Percentiles rank a stretch among this genome's conserved stretches.
Evolutionary conservation across 208 protist species (phyloP).

Genomic region (Wallacemonas collosoma): DNA sequence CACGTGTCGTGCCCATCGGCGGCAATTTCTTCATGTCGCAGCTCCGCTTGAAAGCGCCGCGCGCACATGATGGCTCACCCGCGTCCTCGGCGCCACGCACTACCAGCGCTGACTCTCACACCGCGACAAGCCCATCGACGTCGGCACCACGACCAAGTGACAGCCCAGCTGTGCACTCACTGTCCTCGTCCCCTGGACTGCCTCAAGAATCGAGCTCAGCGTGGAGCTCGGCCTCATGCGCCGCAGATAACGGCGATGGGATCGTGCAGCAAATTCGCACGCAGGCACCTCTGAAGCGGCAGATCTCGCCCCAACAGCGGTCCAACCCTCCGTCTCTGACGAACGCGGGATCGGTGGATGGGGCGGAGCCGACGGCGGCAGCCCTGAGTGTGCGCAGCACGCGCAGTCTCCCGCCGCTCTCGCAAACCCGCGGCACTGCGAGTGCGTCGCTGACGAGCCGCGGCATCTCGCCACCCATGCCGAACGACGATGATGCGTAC

Average conservation of each 20-base stretch:
- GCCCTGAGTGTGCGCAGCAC: neutral
- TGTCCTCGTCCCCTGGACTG: conserved; percentile 1
- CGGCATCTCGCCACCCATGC: conserved; percentile 5
- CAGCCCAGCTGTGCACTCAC: neutral
- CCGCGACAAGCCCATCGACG: neutral
- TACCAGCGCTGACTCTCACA: too few relatives aligned
- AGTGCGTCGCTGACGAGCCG: conserved; percentile 5
- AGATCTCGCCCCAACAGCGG: neutral
- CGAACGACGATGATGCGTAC: conserved; percentile 14
- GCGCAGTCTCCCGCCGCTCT: neutral
- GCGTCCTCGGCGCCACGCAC: neutral
- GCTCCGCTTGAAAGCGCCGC: neutral
- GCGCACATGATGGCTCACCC: neutral
- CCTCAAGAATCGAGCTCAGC: conserved; percentile 10
- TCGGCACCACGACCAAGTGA: neutral
- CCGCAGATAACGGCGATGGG: too few relatives aligned
- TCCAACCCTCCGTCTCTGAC: neutral
- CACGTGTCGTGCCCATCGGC: neutral
- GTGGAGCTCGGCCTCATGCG: neutral
- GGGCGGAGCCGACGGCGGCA: neutral
- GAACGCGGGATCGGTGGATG: neutral
- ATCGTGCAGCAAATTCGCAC: neutral
- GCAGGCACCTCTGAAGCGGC: neutral
- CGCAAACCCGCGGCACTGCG: neutral
- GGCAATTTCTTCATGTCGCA: conserved; percentile 13